These are phyloP conservation scores for Angomonas ambiguus DNA, from an alignment of 208 protist species.

Conservation along the genomic window DNA sequence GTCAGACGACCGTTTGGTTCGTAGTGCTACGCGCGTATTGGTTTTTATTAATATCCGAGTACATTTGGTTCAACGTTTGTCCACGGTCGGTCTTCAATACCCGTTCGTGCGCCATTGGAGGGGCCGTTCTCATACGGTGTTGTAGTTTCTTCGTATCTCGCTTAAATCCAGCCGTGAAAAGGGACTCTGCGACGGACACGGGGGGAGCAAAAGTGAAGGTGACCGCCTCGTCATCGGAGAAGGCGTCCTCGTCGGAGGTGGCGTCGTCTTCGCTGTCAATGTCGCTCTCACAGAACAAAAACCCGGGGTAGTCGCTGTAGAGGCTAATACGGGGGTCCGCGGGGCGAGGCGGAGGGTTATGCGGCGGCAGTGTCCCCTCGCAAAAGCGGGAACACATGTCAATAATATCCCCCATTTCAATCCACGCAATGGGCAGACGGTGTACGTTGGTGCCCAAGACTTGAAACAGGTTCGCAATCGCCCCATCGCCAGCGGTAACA, in stretches of 20 bases:
- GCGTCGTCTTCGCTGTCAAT: constrained; percentile 82
- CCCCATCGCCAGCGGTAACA: constrained; percentile 49
- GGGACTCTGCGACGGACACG: constrained; percentile 74
- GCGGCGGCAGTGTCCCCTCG: constrained; percentile 44
- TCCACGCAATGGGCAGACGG: constrained; percentile 87
- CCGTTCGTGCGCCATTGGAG: constrained; percentile 72
- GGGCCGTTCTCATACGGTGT: constrained; percentile 83
- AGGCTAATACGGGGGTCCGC: constrained; percentile 84
- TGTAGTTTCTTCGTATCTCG: constrained; percentile 84
- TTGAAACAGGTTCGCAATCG: constrained; percentile 69
- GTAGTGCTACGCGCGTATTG: background rate
- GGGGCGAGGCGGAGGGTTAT: constrained; percentile 81
- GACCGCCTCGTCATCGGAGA: constrained; percentile 87
- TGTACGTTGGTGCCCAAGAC: constrained; percentile 76
- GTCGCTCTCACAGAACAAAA: constrained; percentile 86
- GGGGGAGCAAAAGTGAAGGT: constrained; percentile 87
- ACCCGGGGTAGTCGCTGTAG: constrained; percentile 85
- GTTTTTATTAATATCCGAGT: constrained; percentile 27
- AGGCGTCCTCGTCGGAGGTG: constrained; percentile 81
- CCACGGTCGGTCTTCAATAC: constrained; percentile 69
- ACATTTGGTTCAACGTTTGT: constrained; percentile 77
- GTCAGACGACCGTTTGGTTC: background rate
- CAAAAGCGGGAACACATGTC: constrained; percentile 88
- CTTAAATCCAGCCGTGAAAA: constrained; percentile 83
- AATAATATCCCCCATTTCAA: constrained; percentile 89